phyloP scores from a whole-genome alignment of 495 filamentous ascomycete genomes.

The Hypoxylon intermedium region DNA sequence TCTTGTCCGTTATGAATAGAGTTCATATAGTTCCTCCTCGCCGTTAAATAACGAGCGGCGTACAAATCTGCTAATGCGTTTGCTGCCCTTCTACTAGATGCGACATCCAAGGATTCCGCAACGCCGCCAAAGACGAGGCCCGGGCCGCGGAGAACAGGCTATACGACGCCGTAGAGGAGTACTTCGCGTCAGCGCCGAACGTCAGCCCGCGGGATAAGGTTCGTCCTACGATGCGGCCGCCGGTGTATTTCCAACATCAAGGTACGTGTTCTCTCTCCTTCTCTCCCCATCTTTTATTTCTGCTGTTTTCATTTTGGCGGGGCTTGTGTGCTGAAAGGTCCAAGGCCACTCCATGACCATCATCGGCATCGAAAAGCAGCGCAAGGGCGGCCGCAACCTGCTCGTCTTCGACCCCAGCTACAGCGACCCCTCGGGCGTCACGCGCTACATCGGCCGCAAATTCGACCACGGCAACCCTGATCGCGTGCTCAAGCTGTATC shows the following conservation, averaged over 20 bases:
- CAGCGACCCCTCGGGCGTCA: slow-evolving; percentile 69
- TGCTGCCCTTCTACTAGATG: slow-evolving; percentile 42
- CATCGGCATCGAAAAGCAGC: slow-evolving; percentile 77
- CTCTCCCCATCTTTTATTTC: not conserved
- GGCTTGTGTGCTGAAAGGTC: too few relatives aligned
- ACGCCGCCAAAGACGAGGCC: slow-evolving; percentile 22
- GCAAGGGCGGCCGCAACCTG: slow-evolving; percentile 70
- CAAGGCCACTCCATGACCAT: slow-evolving; percentile 91
- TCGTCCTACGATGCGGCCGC: slow-evolving; percentile 71
- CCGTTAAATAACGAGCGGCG: not conserved
- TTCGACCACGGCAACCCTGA: slow-evolving; percentile 58
- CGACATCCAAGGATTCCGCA: slow-evolving; percentile 50
- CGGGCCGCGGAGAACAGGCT: slow-evolving; percentile 53
- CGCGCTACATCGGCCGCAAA: slow-evolving; percentile 57
- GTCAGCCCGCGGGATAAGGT: slow-evolving; percentile 59
- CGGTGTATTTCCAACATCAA: slow-evolving; percentile 89
- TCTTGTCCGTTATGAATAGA: not conserved
- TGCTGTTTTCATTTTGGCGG: too few relatives aligned
- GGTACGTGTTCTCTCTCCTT: slow-evolving; percentile 51
- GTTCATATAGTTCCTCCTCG: not conserved
- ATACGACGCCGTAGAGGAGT: slow-evolving; percentile 71
- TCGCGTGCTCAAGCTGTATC: slow-evolving; percentile 71
- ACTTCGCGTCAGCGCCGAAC: slow-evolving; percentile 66
- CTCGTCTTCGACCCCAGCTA: slow-evolving; percentile 92
- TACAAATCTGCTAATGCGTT: too few relatives aligned